A percentile compares a stretch with the other conserved stretches of the same genome.
These are phyloP conservation scores for Rhodotorula sp. DNA, from an alignment of 1,284 basidiomycete genomes.

Conservation along the genomic window DNA sequence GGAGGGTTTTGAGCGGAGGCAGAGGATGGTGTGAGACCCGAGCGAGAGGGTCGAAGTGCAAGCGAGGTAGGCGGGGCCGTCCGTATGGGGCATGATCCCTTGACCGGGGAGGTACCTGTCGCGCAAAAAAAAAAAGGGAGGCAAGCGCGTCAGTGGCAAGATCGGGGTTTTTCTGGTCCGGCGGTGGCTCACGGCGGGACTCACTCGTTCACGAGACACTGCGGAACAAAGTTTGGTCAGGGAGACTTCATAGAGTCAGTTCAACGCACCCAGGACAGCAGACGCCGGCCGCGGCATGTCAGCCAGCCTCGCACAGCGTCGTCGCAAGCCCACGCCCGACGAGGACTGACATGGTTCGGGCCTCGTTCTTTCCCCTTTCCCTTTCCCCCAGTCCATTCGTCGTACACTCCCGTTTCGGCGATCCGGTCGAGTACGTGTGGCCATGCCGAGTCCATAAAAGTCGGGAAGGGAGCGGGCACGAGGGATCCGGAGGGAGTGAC, in stretches of 20 bases:
- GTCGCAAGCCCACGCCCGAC: too few species aligned
- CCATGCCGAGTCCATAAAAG: conserved; percentile 44
- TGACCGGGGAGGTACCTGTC: conserved; percentile 73
- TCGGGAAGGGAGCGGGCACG: conserved; percentile 47
- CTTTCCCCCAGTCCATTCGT: conserved; percentile 10
- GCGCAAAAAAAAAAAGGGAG: conserved; percentile 1
- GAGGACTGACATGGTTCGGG: conserved; percentile 31
- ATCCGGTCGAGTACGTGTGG: conserved; percentile 47
- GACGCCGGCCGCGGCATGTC: too few species aligned
- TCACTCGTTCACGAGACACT: conserved; percentile 41
- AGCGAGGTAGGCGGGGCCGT: conserved; percentile 83
- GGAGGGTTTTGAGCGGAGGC: conserved; percentile 54
- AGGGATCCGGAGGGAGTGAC: conserved; percentile 40
- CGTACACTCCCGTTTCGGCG: conserved; percentile 45
- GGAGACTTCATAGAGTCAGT: neutral
- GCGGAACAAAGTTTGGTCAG: neutral
- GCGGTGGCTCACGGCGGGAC: neutral
- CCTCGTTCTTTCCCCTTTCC: conserved; percentile 16
- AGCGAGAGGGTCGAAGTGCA: conserved; percentile 87
- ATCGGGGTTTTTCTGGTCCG: too few species aligned
- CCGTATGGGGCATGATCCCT: conserved; percentile 94
- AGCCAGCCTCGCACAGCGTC: too few species aligned
- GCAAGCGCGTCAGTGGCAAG: neutral
- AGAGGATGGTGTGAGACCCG: conserved; percentile 76
- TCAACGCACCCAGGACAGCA: neutral